These are phyloP conservation scores for Xylaria digitata DNA, from an alignment of 2,329 filamentous ascomycete genomes.

Conservation along the genomic window DNA sequence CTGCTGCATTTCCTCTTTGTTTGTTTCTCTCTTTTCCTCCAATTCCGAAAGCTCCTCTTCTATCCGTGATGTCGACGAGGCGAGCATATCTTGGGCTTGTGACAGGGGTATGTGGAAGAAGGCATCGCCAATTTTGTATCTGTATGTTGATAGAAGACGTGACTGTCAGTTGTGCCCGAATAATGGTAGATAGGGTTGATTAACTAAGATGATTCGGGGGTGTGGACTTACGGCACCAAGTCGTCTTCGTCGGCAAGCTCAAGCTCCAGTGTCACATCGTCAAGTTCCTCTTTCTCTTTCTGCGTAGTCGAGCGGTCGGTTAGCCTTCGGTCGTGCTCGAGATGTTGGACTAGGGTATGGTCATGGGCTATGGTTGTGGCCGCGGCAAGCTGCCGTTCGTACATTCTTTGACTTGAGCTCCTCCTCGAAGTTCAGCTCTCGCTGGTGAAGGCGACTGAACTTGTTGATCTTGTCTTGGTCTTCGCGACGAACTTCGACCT, in stretches of 20 bases:
- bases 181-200: not conserved
- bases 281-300: constrained; percentile 99
- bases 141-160: constrained; percentile 52
- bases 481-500: constrained; percentile 93
- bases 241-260: constrained; percentile 97
- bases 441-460: constrained; percentile 93
- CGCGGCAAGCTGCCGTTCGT: constrained; percentile 29
- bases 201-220: not conserved
- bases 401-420: constrained; percentile 84
- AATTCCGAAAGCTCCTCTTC: constrained; percentile 80
- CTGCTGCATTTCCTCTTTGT: constrained; percentile 87
- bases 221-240: constrained; percentile 78
- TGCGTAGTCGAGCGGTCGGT: constrained; percentile 54
- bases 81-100: constrained; percentile 88
- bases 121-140: constrained; percentile 96
- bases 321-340: constrained; percentile 35
- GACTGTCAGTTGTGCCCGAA: constrained; percentile 14
- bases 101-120: constrained; percentile 88
- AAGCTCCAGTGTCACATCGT: constrained; percentile 89
- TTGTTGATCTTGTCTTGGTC: constrained; percentile 99
- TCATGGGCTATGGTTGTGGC: not conserved
- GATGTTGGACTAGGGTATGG: not conserved
- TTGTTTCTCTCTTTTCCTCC: constrained; percentile 78
- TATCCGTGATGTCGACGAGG: constrained; percentile 75
- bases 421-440: constrained; percentile 81